Evolutionary conservation across 768 basidiomycete genomes (phyloP), one percentile per base, ranked within the genome.

Genomic region (Leccinum aurantiacum): DNA sequence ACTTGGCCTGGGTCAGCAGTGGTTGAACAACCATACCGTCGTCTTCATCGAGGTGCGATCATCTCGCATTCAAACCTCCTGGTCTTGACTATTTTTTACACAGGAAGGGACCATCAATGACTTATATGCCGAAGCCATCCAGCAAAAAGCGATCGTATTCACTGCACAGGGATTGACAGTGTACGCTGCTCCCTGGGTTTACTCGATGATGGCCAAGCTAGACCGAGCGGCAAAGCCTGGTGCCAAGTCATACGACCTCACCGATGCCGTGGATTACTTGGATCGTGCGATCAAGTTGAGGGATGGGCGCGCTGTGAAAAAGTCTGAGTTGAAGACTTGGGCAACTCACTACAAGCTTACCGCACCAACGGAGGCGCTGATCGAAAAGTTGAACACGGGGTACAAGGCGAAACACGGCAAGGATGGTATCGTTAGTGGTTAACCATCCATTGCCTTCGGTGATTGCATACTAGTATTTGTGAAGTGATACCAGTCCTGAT

Each of bases 171-270:
- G 59, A n/a, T 37, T 62, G 54, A 61, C 59, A 5, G 61, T 62
- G 27, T 62, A 62, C 6, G 61, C 61, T 38, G 59, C 59, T 2
- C 61, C 59, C n/a, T 61, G 61, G 61, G 31, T 54, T 7, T 61
- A 61, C 14, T 50, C 54, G 1, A 3, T 61, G 59, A 55, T 62
- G 61, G 49, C 61, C 50, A 62, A 62, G 19, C 44, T 62, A 2
- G 61, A 62, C 27, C 59, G 59, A 11, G 54, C 50, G 3, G 53
- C 25, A n/a, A 60, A 62, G 37, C 53, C 25, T 9, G 59, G 61
- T 11, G 33, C 61, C 1, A 55, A 61, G 27, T n/a, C 61, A 1
- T 62, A 62, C 13, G 61, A 62, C 33, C 47, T 62, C 38, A 19
- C 59, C 1, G 58, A 61, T 11, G 60, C 60, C 2, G 53, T 53